Evolutionary conservation across 805 yeast species (phyloP), one percentile per base, ranked within the genome.

Genomic region (Brettanomyces naardenensis): DNA sequence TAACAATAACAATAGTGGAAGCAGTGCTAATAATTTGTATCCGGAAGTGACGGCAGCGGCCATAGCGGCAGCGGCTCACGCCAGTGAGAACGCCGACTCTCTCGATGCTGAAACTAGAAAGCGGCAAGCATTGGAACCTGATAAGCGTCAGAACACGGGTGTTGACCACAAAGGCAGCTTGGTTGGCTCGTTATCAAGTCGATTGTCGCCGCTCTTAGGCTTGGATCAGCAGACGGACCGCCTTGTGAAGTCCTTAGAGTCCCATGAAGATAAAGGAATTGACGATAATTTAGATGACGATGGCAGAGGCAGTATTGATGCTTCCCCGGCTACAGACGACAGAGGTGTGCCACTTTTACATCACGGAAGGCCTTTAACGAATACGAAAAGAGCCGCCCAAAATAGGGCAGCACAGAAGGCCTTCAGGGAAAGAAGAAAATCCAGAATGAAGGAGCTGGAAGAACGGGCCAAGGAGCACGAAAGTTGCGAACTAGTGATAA

Each of bases 341-440:
- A 4, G 45, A 42, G 23, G 50, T 46, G n/a, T 31, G 32, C 7
- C 42, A 45, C 7, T 27, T 37, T 11, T 19, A 15, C 48, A 48
- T 40, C 51, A 49, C 36, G 58, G 68, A 30, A 58, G 73, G 17
- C 34, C 34, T 2, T 9, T 39, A 69, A 69, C 78, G 18, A 71
- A 69, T 40, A 75, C 92, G 29, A 86, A 85, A 58, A 75, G 97
- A 45, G 96, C 96, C 2, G 88, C 81, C 6, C 97, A 89, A 61
- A 89, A 89, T 65, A 69, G 97, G 53, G 79, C 76, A 43, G 96
- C 97, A 4, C 97, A 89, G 62, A 75, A 85, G 48, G 95, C 95
- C 6, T 89, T 88, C 62, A 73, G 97, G 54, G 79, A 78, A 54
- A 71, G 96, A 43, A 80, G 84, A 54, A 95, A 88, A 51, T 71